Base-by-base conservation (phyloP, 495 filamentous ascomycete genomes). In the Penicillium soppii region DNA sequence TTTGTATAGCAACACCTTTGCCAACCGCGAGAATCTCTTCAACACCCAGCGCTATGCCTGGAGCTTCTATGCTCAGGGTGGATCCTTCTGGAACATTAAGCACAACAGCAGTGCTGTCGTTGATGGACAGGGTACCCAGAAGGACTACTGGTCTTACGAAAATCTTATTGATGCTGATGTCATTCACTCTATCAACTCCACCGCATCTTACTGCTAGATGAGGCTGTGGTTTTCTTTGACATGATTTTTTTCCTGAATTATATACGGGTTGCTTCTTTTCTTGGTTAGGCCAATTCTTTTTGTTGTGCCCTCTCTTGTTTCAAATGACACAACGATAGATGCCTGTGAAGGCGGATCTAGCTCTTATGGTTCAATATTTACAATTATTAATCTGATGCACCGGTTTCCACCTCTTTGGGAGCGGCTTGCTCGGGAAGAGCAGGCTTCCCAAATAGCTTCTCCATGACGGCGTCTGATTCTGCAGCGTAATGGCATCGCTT, bases 51-150 rank as follows among this genome's bases (percentile, higher is more conserved):
- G 47, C 7, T 56, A 50, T 39, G 53, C 53, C 12, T 56, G 41
- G 53, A 50, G 41, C 47, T 47, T 44, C 20, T 56, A 50, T 42
- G 47, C 37, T 10, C 47, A 45, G 23, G 47, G 53, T 42, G 53
- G 47, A 19, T 46, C 35, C 30, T 41, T 56, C 53, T 56, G 41
- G 47, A 56, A 47, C 20, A 50, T 45, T 16, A 56, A 56, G 47
- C 53, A 56, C 19, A 56, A 50, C 41, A 56, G 53, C 47, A 50
- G 33, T 33, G 46, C 36, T 36, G 53, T 32, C 20, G 53, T 56
- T 35, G 47, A 50, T 47, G 47, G 53, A 4, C 53, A 56, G 35
- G 53, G 53, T 37, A 46, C 40, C 25, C 41, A 48, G 48, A 33
- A 23, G 30, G 54, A 43, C 27, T 51, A 47, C 43, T 52, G 49